Percentiles rank a stretch among this genome's conserved stretches.
Conservation (phyloP, 225 moss, liverwort and hornwort species). For the Antitrichia curtipendula region DNA sequence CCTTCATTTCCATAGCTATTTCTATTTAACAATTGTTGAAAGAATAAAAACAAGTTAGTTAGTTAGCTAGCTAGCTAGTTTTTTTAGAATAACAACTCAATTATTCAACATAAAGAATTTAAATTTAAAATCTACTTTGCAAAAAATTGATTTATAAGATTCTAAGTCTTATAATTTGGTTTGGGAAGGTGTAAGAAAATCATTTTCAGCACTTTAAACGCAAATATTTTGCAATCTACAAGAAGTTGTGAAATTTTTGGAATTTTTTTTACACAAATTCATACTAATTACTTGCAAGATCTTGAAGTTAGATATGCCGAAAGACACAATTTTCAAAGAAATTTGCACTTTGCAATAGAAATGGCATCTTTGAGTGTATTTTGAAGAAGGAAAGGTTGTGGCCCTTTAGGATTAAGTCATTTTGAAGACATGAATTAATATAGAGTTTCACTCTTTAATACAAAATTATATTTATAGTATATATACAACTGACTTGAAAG, state of each 20-base stretch:
- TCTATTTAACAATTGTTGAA: background rate
- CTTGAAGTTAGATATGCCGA: fast-evolving
- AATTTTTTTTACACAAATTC: background rate
- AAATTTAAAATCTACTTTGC: background rate
- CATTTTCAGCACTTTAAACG: fast-evolving
- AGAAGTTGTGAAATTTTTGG: background rate
- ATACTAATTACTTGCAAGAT: fast-evolving
- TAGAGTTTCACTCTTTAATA: background rate
- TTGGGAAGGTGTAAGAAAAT: fast-evolving
- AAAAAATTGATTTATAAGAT: background rate
- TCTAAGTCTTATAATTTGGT: background rate
- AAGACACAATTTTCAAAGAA: fast-evolving
- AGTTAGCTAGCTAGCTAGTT: no score
- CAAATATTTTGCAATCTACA: background rate
- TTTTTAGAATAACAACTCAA: fast-evolving
- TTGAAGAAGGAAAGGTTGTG: fast-evolving
- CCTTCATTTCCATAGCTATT: fast-evolving
- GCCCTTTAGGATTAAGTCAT: fast-evolving
- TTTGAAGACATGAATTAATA: background rate
- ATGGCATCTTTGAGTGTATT: background rate
- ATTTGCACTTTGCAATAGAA: background rate
- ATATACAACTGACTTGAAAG: no score
- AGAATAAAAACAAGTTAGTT: background rate
- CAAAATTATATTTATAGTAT: no score
- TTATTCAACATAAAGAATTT: background rate